A percentile compares a stretch with the other conserved stretches of the same genome.
phyloP scores from a whole-genome alignment of 73 alveolate genomes.

The Vitrella brassicaformis region DNA sequence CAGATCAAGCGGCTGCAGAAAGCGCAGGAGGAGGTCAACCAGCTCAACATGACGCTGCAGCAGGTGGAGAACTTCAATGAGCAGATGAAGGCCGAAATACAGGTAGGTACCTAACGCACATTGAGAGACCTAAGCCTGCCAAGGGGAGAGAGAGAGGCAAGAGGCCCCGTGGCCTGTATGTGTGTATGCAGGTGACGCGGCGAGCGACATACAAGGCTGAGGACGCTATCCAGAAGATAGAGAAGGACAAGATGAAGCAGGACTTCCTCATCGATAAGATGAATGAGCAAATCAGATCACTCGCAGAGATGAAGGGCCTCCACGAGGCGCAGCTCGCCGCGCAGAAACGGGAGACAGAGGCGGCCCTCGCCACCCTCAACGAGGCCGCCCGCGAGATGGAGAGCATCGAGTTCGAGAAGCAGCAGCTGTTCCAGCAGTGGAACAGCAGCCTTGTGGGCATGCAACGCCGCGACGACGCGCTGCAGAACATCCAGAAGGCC shows the following conservation, averaged over 20 bases:
- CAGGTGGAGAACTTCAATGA: constrained; percentile 72
- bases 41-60: constrained; percentile 60
- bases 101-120: too few relatives aligned
- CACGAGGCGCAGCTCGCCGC: constrained; percentile 55
- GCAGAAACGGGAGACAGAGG: constrained; percentile 63
- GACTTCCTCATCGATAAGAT: constrained; percentile 57
- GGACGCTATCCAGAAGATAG: constrained; percentile 73
- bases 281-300: constrained; percentile 60
- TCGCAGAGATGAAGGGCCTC: constrained; percentile 48
- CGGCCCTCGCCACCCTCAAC: constrained; percentile 67
- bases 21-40: constrained; percentile 63
- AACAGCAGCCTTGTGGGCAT: constrained; percentile 47
- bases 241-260: constrained; percentile 49
- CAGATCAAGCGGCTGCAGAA: constrained; percentile 40
- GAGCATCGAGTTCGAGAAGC: constrained; percentile 52
- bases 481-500: constrained; percentile 50
- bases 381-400: constrained; percentile 71
- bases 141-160: too few relatives aligned
- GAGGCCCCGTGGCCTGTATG: too few relatives aligned
- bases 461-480: constrained; percentile 59
- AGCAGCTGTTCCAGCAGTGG: constrained; percentile 42
- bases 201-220: constrained; percentile 76
- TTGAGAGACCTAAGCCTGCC: too few relatives aligned
- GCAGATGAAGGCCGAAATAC: constrained; percentile 81
- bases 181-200: too few relatives aligned